Evolutionary conservation across 805 yeast species (phyloP).

Genomic region (Kodamaea neixiangensis): DNA sequence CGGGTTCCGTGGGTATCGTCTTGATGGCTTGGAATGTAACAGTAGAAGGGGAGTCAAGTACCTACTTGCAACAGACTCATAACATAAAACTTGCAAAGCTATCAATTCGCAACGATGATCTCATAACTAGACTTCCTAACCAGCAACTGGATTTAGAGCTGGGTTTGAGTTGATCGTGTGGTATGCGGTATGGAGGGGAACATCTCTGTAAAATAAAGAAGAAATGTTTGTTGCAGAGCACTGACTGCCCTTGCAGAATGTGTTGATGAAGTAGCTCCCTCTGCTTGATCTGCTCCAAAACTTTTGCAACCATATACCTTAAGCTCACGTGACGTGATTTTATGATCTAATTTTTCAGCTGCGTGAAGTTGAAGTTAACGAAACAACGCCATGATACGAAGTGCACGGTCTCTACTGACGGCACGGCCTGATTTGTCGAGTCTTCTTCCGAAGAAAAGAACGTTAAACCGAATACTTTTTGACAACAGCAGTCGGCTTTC

Average conservation of each 20-base stretch:
- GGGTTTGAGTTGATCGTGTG: not conserved
- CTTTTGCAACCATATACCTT: not conserved
- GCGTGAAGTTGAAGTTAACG: no score
- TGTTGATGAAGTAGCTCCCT: no score
- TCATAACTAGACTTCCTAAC: not conserved
- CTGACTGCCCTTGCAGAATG: no score
- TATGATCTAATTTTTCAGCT: not conserved
- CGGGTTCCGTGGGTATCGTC: not conserved
- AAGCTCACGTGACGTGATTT: not conserved
- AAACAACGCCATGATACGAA: constrained; percentile 4
- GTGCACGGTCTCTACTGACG: constrained; percentile 7
- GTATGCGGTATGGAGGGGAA: not conserved
- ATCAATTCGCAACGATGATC: not conserved
- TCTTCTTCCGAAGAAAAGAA: constrained; percentile 57
- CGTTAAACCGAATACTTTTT: constrained; percentile 60
- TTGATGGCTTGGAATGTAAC: not conserved
- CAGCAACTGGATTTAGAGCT: not conserved
- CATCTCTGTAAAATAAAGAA: no score
- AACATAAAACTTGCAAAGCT: not conserved
- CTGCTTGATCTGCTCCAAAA: no score
- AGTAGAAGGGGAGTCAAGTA: no score
- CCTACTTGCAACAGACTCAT: not conserved
- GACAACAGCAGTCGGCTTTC: constrained; percentile 64
- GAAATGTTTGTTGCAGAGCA: no score
- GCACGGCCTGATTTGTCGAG: constrained; percentile 27